Conservation (phyloP, 2,329 filamentous ascomycete genomes). For the Blastomyces parvus region DNA sequence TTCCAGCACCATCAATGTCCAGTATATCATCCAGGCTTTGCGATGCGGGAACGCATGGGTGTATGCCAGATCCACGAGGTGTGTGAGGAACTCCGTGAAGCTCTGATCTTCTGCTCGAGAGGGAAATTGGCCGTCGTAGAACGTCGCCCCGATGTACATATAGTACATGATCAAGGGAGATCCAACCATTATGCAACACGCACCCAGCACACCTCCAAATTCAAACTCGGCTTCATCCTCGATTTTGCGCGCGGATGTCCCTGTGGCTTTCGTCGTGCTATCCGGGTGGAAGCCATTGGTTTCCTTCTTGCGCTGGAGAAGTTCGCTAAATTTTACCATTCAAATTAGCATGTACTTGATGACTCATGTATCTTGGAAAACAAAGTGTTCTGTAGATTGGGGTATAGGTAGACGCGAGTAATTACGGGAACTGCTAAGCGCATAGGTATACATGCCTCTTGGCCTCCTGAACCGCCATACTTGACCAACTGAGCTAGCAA, state of each 20-base stretch:
- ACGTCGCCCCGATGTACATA: slow-evolving; percentile 93
- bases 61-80: slow-evolving; percentile 64
- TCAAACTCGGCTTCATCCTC: slow-evolving; percentile 50
- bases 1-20: slow-evolving; percentile 81
- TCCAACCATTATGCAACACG: slow-evolving; percentile 72
- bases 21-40: slow-evolving; percentile 87
- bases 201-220: slow-evolving; percentile 78
- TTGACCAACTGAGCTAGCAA: background rate
- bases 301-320: background rate
- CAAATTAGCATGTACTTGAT: background rate
- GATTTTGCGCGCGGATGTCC: background rate
- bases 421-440: background rate
- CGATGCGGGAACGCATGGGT: slow-evolving; percentile 72
- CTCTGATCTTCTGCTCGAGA: slow-evolving; percentile 55
- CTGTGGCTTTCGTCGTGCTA: background rate
- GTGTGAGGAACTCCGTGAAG: slow-evolving; percentile 59
- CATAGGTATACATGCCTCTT: background rate
- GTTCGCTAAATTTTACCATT: background rate
- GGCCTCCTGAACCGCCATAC: background rate
- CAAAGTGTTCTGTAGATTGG: background rate
- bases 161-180: slow-evolving; percentile 96
- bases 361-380: background rate
- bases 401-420: background rate
- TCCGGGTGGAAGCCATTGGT: background rate
- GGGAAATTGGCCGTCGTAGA: slow-evolving; percentile 82